Percentiles rank a stretch among this genome's conserved stretches.
phyloP scores from a whole-genome alignment of 352 stramenopile species.

The Phytophthora boehmeriae region DNA sequence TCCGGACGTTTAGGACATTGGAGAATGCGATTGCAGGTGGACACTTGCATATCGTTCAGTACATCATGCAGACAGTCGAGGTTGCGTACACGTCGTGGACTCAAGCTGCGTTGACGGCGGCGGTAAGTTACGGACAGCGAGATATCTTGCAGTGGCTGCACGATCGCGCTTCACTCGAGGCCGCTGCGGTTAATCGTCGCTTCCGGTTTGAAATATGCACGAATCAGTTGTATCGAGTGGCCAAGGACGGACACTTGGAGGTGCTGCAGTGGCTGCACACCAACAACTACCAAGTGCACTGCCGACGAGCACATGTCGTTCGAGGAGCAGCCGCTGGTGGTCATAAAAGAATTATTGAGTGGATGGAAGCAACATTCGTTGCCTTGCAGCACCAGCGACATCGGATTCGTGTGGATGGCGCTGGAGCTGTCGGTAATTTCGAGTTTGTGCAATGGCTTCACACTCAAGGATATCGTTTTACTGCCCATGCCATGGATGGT shows the following conservation, averaged over 20 bases:
- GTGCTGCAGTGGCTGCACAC: slow-evolving; percentile 41
- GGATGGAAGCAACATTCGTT: slow-evolving; percentile 34
- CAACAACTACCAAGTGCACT: slow-evolving; percentile 30
- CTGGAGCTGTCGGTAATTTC: slow-evolving; percentile 32
- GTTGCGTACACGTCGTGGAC: slow-evolving; percentile 44
- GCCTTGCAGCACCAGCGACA: slow-evolving; percentile 23
- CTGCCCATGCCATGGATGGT: slow-evolving; percentile 29
- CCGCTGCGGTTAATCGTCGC: slow-evolving; percentile 16
- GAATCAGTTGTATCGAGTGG: slow-evolving; percentile 32
- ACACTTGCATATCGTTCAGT: slow-evolving; percentile 45
- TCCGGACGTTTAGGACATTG: slow-evolving; percentile 38
- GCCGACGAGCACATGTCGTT: slow-evolving; percentile 37
- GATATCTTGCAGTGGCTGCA: slow-evolving; percentile 47
- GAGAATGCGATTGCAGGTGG: slow-evolving; percentile 49
- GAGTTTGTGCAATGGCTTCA: slow-evolving; percentile 41
- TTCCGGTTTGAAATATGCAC: slow-evolving; percentile 38
- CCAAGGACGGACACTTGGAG: slow-evolving; percentile 28
- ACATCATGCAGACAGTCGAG: slow-evolving; percentile 42
- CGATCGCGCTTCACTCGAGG: slow-evolving; percentile 17
- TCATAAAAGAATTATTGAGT: slow-evolving; percentile 30
- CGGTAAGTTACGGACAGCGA: slow-evolving; percentile 28
- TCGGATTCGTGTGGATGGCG: slow-evolving; percentile 43
- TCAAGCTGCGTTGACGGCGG: slow-evolving; percentile 34
- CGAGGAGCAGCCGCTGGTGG: slow-evolving; percentile 30
- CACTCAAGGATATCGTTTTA: slow-evolving; percentile 36